Evolutionary conservation across 2,329 filamentous ascomycete species (phyloP).

Genomic region (Pezicula radicicola): DNA sequence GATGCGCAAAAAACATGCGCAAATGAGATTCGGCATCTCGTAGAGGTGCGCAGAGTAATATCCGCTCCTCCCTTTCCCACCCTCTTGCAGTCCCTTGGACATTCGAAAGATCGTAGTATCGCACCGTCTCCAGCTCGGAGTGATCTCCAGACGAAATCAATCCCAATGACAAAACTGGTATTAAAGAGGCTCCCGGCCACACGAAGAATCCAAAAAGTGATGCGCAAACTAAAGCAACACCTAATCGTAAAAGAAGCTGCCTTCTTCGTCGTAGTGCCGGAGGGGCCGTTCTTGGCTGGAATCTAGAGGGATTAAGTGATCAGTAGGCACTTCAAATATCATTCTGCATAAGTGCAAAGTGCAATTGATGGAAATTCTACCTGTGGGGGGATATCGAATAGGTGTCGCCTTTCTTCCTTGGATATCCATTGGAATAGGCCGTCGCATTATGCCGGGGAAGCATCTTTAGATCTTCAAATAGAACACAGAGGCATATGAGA

Average conservation of each 20-base stretch:
- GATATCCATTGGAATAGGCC: constrained; percentile 83
- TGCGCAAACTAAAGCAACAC: constrained; percentile 53
- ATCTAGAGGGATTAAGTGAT: constrained; percentile 48
- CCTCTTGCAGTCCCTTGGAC: constrained; percentile 88
- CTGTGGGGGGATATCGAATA: constrained; percentile 89
- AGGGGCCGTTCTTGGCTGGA: constrained; percentile 78
- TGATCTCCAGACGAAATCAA: constrained; percentile 65
- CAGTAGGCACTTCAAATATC: not conserved
- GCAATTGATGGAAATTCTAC: constrained; percentile 45
- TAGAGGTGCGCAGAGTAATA: constrained; percentile 89
- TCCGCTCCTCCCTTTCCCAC: constrained; percentile 95
- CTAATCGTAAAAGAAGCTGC: constrained; percentile 68
- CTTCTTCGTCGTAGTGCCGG: constrained; percentile 68
- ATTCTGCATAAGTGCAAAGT: constrained; percentile 1
- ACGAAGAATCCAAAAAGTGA: constrained; percentile 72
- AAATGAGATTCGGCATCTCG: constrained; percentile 90
- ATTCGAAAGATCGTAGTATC: constrained; percentile 93
- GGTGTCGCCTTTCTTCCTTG: constrained; percentile 62
- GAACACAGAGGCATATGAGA: constrained; percentile 46
- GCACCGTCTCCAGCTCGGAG: constrained; percentile 86
- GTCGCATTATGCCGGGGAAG: constrained; percentile 78
- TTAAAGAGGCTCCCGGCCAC: constrained; percentile 63
- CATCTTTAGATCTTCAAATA: constrained; percentile 47
- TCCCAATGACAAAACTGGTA: constrained; percentile 64
- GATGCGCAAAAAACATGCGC: constrained; percentile 97